Evolutionary conservation across 345 rosid genomes (phyloP).

Genomic region (Arabidopsis thaliana): DNA sequence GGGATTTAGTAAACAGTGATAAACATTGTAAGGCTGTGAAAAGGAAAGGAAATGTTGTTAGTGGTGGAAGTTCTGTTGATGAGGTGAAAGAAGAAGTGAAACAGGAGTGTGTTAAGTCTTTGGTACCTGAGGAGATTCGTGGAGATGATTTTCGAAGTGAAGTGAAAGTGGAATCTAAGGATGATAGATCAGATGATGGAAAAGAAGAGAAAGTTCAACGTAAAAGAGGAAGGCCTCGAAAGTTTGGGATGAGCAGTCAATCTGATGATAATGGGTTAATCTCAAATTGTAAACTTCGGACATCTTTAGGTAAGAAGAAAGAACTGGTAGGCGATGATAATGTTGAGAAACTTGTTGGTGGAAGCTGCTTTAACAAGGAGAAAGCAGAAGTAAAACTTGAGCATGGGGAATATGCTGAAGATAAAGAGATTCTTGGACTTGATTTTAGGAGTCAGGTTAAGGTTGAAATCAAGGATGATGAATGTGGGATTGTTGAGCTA

Average conservation of each 20-base stretch:
- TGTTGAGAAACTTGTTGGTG: neutral
- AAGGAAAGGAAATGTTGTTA: slow-evolving; percentile 11
- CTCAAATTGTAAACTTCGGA: slow-evolving; percentile 30
- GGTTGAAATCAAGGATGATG: slow-evolving; percentile 22
- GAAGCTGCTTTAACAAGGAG: slow-evolving; percentile 8
- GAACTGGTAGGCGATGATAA: neutral
- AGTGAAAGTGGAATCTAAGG: slow-evolving; percentile 2
- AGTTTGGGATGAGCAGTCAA: slow-evolving; percentile 27
- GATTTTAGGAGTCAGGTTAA: slow-evolving; percentile 15
- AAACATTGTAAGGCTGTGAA: slow-evolving; percentile 10
- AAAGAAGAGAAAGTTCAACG: slow-evolving; percentile 10
- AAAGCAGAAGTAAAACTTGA: slow-evolving; percentile 22
- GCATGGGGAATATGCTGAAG: slow-evolving; percentile 6
- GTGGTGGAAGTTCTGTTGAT: neutral
- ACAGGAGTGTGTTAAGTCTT: slow-evolving; percentile 25
- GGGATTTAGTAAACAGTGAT: slow-evolving; percentile 13
- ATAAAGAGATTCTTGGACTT: slow-evolving; percentile 2
- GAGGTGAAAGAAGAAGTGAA: slow-evolving; percentile 21
- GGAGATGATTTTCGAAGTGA: neutral
- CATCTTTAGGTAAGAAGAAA: slow-evolving; percentile 22
- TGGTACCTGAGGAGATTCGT: neutral
- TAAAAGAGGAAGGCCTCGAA: slow-evolving; percentile 51
- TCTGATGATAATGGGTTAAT: slow-evolving; percentile 13
- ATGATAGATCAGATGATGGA: slow-evolving; percentile 22
- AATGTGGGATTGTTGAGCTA: slow-evolving; percentile 8